phyloP scores from a whole-genome alignment of 75 land plant species.

The Pinus albicaulis region DNA sequence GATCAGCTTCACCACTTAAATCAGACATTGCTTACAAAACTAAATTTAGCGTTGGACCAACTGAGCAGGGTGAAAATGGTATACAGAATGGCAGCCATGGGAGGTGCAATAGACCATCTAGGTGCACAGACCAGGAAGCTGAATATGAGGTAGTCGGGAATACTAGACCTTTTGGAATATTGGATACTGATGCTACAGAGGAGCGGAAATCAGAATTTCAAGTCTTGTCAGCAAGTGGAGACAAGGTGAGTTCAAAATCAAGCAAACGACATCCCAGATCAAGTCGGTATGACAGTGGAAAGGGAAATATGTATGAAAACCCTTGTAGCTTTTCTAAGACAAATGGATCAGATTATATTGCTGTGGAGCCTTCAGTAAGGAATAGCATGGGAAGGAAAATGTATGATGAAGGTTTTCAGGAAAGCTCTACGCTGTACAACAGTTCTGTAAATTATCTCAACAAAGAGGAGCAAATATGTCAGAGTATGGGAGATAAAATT shows the following conservation, averaged over 20 bases:
- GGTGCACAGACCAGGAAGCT: background rate
- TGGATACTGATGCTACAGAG: background rate
- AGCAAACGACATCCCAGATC: constrained; percentile 3
- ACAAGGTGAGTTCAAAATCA: constrained; percentile 7
- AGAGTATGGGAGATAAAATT: background rate
- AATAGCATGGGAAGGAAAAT: constrained; percentile 1
- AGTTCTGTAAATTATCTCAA: background rate
- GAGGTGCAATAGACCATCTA: background rate
- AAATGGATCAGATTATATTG: background rate
- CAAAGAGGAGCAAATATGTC: background rate
- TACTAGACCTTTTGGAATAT: background rate
- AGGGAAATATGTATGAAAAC: background rate
- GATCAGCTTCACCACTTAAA: background rate
- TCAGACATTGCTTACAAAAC: background rate
- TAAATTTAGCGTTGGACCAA: background rate
- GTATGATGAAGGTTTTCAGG: background rate
- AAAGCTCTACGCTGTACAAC: background rate
- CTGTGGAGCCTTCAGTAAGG: constrained; percentile 4
- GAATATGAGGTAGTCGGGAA: background rate
- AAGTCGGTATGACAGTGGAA: background rate
- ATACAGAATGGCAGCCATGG: constrained; percentile 5
- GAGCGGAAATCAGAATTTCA: background rate
- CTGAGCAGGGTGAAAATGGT: constrained; percentile 3
- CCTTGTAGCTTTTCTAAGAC: background rate
- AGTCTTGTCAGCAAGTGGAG: background rate